phyloP scores from a whole-genome alignment of 768 basidiomycete genomes.

The Tylopilus cervinicoccineus region DNA sequence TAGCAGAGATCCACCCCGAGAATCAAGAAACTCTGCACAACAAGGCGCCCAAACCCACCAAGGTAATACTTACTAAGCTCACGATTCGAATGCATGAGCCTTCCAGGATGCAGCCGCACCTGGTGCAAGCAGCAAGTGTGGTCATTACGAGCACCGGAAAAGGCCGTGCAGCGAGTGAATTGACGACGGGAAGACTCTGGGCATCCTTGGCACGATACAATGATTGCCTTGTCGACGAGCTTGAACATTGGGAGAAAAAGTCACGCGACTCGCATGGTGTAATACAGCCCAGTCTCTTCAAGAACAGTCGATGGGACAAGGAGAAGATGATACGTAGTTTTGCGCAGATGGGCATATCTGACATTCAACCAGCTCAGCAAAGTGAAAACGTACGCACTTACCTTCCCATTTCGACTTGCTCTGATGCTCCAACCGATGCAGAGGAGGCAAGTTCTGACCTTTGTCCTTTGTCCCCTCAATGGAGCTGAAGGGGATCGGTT shows the following conservation, averaged over 20 bases:
- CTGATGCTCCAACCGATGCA: conserved; percentile 2
- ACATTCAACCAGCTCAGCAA: conserved; percentile 3
- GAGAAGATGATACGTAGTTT: conserved; percentile 78
- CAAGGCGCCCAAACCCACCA: conserved; percentile 26
- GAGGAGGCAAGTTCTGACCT: conserved; percentile 41
- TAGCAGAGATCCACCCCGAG: background rate
- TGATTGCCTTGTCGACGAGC: conserved; percentile 57
- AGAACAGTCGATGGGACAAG: conserved; percentile 60
- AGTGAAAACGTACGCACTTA: conserved; percentile 11
- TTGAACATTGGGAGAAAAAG: conserved; percentile 59
- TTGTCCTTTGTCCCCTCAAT: conserved; percentile 39
- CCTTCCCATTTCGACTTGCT: background rate
- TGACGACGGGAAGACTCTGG: conserved; percentile 50
- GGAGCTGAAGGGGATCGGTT: conserved; percentile 38
- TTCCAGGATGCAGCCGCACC: conserved; percentile 44
- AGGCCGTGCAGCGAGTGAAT: conserved; percentile 28
- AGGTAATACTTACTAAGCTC: conserved; percentile 55
- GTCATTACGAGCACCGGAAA: conserved; percentile 45
- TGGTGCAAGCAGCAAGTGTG: conserved; percentile 56
- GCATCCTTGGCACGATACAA: conserved; percentile 79
- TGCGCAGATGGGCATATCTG: conserved; percentile 51
- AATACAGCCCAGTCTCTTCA: conserved; percentile 41
- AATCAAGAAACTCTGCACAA: conserved; percentile 11
- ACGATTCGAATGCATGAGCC: conserved; percentile 58
- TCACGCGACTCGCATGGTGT: conserved; percentile 39